These are phyloP conservation scores for Starmerella asiatica DNA, from an alignment of 805 yeast genomes.

Conservation along the genomic window DNA sequence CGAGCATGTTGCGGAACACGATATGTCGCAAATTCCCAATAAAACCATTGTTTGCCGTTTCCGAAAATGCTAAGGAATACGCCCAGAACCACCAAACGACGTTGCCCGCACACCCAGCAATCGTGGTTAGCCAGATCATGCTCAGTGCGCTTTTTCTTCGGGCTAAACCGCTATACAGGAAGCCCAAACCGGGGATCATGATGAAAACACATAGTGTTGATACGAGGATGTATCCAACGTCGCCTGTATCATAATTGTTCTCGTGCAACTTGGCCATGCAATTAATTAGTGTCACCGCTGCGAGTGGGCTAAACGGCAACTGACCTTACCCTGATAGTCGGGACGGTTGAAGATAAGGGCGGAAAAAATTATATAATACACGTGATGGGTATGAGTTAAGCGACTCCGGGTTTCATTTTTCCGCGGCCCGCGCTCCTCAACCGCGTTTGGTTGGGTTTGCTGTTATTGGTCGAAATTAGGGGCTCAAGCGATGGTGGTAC, in stretches of 20 bases:
- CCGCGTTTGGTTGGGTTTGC: no score
- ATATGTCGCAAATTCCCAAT: slow-evolving; percentile 77
- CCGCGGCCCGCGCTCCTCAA: no score
- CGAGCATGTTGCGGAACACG: slow-evolving; percentile 62
- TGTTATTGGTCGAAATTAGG: no score
- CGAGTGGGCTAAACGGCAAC: no score
- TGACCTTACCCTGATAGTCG: no score
- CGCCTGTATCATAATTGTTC: slow-evolving; percentile 29
- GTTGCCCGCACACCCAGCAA: slow-evolving; percentile 58
- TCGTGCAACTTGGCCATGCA: slow-evolving; percentile 14
- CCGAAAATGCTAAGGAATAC: slow-evolving; percentile 77
- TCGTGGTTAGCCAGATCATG: slow-evolving; percentile 65
- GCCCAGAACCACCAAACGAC: slow-evolving; percentile 99
- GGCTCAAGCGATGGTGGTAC: no score
- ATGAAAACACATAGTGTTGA: slow-evolving; percentile 50
- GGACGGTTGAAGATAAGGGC: no score
- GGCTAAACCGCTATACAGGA: slow-evolving; percentile 81
- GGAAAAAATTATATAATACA: no score
- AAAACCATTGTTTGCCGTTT: slow-evolving; percentile 66
- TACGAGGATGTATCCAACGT: slow-evolving; percentile 27
- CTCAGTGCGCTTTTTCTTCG: slow-evolving; percentile 81
- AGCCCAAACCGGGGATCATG: slow-evolving; percentile 92
- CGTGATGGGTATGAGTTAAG: no score
- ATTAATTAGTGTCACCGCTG: no score
- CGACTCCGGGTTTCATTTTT: no score